Conservation (phyloP, 2,329 filamentous ascomycete genomes). For the Fusarium sp. region DNA sequence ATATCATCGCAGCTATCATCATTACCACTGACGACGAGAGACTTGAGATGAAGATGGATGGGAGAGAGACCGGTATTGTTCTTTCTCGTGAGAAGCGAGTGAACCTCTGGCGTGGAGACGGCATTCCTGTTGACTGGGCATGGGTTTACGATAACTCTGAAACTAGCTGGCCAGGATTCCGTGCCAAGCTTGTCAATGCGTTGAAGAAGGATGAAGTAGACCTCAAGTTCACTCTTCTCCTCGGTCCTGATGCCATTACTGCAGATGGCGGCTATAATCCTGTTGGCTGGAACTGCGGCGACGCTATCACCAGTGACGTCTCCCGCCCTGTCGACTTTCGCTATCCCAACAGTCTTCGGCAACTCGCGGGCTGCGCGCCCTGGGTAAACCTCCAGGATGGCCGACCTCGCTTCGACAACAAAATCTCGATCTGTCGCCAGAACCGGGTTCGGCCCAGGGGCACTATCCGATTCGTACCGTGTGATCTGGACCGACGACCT, state of each 20-base stretch:
- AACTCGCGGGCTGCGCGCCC: slow-evolving; percentile 30
- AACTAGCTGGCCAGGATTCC: slow-evolving; percentile 27
- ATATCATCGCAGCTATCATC: slow-evolving; percentile 48
- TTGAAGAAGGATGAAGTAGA: slow-evolving; percentile 17
- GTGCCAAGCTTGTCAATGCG: neutral
- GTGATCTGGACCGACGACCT: neutral
- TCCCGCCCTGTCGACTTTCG: slow-evolving; percentile 43
- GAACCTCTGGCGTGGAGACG: slow-evolving; percentile 40
- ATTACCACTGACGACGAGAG: slow-evolving; percentile 40
- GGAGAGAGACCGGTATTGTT: slow-evolving; percentile 7
- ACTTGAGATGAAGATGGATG: slow-evolving; percentile 38
- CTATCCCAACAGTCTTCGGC: slow-evolving; percentile 33
- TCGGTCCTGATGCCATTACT: slow-evolving; percentile 41
- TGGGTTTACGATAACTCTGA: slow-evolving; percentile 42
- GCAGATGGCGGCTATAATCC: slow-evolving; percentile 13
- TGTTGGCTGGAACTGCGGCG: slow-evolving; percentile 36
- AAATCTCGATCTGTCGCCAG: slow-evolving; percentile 26
- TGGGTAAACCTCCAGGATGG: slow-evolving; percentile 32
- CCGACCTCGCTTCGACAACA: neutral
- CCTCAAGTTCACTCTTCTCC: slow-evolving; percentile 39
- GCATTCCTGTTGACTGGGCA: slow-evolving; percentile 32
- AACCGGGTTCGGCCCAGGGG: slow-evolving; percentile 21
- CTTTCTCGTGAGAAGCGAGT: slow-evolving; percentile 39
- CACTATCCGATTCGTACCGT: slow-evolving; percentile 33
- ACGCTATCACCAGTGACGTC: slow-evolving; percentile 41